These are phyloP conservation scores for Neurospora sp. DNA, from an alignment of 495 filamentous ascomycete species.

Conservation along the genomic window DNA sequence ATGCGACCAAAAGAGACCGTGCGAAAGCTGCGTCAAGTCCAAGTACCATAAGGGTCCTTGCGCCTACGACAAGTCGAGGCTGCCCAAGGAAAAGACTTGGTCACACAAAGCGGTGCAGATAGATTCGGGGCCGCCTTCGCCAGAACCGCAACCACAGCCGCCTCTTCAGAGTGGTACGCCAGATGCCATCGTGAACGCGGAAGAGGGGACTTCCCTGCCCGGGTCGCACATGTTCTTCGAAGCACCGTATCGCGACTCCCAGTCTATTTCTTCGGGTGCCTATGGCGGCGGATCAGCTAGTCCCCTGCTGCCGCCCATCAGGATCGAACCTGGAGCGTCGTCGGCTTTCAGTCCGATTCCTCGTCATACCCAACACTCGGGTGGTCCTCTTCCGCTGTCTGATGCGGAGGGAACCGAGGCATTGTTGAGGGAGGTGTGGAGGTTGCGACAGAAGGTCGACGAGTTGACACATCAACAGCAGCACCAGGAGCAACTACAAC, in stretches of 20 bases:
- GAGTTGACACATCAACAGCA: background rate
- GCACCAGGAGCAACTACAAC: background rate
- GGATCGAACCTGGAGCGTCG: background rate
- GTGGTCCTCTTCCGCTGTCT: background rate
- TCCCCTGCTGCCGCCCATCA: background rate
- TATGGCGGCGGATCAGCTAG: background rate
- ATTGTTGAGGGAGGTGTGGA: background rate
- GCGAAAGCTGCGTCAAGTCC: background rate
- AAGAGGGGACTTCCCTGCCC: background rate
- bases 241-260: background rate
- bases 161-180: background rate
- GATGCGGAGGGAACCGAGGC: background rate
- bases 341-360: background rate
- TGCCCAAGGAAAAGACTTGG: background rate
- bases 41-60: background rate
- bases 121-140: background rate
- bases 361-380: background rate
- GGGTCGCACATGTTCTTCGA: background rate
- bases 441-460: background rate
- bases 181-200: background rate
- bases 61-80: background rate
- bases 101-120: background rate
- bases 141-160: background rate
- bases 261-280: background rate
- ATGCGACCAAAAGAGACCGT: background rate